phyloP scores from a whole-genome alignment of 257 asterid genomes.

The Verbena officinalis region DNA sequence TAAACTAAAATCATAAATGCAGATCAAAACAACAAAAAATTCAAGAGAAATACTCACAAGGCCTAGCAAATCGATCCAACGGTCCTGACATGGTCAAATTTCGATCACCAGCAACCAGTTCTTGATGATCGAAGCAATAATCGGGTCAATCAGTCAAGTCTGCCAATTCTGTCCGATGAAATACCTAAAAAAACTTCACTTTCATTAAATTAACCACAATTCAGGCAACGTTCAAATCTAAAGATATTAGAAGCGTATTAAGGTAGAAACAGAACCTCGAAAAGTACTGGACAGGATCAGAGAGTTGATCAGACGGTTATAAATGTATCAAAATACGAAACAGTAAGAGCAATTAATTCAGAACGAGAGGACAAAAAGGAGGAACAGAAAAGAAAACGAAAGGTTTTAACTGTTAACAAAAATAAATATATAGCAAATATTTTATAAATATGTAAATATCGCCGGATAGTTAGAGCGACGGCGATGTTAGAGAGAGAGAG shows the following conservation, averaged over 20 bases:
- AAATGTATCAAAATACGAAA: slow-evolving; percentile 28
- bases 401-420: no score
- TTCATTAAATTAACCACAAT: slow-evolving; percentile 12
- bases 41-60: slow-evolving; percentile 56
- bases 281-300: slow-evolving; percentile 39
- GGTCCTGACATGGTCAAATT: slow-evolving; percentile 79
- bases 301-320: slow-evolving; percentile 34
- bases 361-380: background rate
- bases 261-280: slow-evolving; percentile 30
- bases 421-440: no score
- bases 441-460: slow-evolving; percentile 22
- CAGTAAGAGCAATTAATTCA: background rate
- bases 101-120: slow-evolving; percentile 24
- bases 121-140: slow-evolving; percentile 27
- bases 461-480: slow-evolving; percentile 53
- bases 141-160: slow-evolving; percentile 28
- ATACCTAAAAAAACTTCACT: slow-evolving; percentile 7
- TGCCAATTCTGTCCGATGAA: slow-evolving; percentile 14
- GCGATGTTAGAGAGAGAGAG: slow-evolving; percentile 36
- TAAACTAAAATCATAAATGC: slow-evolving; percentile 30
- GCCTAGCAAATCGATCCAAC: slow-evolving; percentile 86
- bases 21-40: slow-evolving; percentile 16
- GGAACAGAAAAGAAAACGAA: no score
- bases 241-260: slow-evolving; percentile 2
- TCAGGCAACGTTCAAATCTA: slow-evolving; percentile 29